Evolutionary conservation across 805 yeast genomes (phyloP).

Genomic region (Cyberlindnera sargentensis): DNA sequence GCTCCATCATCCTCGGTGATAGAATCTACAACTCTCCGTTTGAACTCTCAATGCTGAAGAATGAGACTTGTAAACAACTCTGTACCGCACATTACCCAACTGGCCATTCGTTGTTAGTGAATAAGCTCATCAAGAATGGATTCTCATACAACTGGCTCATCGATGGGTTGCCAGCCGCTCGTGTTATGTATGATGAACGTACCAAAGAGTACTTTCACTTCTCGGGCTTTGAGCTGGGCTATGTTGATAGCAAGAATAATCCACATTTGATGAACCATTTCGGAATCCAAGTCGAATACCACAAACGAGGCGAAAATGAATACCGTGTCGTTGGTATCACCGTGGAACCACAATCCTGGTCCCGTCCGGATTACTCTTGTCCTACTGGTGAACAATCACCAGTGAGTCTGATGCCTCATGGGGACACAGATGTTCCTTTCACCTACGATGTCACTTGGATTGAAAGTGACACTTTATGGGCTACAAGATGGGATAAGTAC

Average conservation of each 20-base stretch:
- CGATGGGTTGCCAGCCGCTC: conserved; percentile 93
- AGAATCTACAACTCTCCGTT: conserved; percentile 92
- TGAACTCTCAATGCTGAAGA: conserved; percentile 68
- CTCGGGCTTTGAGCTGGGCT: conserved; percentile 77
- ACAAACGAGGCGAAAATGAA: conserved; percentile 56
- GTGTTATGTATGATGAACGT: conserved; percentile 44
- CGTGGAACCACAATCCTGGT: conserved; percentile 61
- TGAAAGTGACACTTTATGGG: conserved; percentile 78
- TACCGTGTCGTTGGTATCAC: conserved; percentile 88
- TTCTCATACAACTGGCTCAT: conserved; percentile 88
- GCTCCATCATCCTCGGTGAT: conserved; percentile 92
- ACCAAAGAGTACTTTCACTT: conserved; percentile 63
- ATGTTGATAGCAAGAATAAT: conserved; percentile 44
- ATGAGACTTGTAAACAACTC: conserved; percentile 57
- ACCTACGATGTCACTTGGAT: conserved; percentile 79
- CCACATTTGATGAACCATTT: conserved; percentile 77
- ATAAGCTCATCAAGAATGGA: conserved; percentile 72
- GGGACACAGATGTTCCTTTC: conserved; percentile 56
- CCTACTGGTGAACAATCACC: conserved; percentile 29
- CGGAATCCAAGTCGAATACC: conserved; percentile 76
- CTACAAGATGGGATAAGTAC: conserved; percentile 98
- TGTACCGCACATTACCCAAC: conserved; percentile 56
- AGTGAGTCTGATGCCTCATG: conserved; percentile 41
- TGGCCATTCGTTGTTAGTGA: conserved; percentile 67
- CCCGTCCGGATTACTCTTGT: conserved; percentile 32